phyloP scores from a whole-genome alignment of 108 stramenopile genomes.

The Cyclotella cryptica region DNA sequence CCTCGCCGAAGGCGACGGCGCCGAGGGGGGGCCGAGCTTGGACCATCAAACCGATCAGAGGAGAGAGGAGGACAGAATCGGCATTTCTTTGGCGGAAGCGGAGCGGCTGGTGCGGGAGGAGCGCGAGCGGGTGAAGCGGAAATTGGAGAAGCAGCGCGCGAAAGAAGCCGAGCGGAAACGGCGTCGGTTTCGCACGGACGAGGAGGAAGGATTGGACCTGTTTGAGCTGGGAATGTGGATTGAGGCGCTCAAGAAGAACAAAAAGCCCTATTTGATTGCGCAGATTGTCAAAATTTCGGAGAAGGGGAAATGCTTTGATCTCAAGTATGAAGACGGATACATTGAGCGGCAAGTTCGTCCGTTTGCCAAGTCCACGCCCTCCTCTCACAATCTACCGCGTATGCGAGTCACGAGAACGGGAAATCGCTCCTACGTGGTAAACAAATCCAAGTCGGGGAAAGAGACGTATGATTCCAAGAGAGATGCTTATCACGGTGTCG shows the following conservation, averaged over 20 bases:
- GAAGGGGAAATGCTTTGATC: conserved; percentile 69
- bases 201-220: conserved; percentile 29
- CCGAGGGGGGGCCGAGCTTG: conserved; percentile 80
- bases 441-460: conserved; percentile 59
- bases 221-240: conserved; percentile 87
- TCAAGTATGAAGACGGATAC: conserved; percentile 85
- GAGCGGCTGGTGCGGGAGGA: conserved; percentile 68
- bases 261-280: conserved; percentile 85
- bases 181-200: conserved; percentile 3
- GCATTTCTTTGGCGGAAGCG: conserved; percentile 63
- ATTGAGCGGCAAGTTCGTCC: conserved; percentile 75
- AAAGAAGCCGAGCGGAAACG: conserved; percentile 13
- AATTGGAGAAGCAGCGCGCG: conserved; percentile 51
- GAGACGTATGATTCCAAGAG: conserved; percentile 91
- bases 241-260: conserved; percentile 86
- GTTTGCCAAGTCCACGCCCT: conserved; percentile 3
- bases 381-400: conserved; percentile 76
- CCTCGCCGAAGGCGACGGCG: conserved; percentile 74
- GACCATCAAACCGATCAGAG: conserved; percentile 87
- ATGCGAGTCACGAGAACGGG: conserved; percentile 91
- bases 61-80: conserved; percentile 47
- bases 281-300: conserved; percentile 78
- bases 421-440: conserved; percentile 45
- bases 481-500: conserved; percentile 92
- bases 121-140: conserved; percentile 57